These are phyloP conservation scores for Gyromitra esculenta DNA, from an alignment of 2,329 filamentous ascomycete genomes.

Conservation along the genomic window DNA sequence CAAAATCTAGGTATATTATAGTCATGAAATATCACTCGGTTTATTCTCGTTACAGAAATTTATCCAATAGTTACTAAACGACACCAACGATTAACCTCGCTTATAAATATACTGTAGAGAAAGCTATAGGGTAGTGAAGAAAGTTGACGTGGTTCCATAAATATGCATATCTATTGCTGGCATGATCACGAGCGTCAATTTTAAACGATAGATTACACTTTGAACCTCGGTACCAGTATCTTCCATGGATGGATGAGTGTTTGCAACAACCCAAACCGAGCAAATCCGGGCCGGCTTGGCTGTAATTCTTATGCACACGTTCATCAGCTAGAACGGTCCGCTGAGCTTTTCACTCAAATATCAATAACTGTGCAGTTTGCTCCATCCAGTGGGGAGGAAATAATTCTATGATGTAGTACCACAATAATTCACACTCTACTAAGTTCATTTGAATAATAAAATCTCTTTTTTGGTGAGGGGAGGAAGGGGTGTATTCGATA, in stretches of 20 bases:
- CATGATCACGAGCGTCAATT: background rate
- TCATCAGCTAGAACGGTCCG: background rate
- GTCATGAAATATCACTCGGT: too few species aligned
- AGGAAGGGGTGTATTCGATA: too few species aligned
- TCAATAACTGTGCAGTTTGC: background rate
- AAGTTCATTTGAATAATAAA: too few species aligned
- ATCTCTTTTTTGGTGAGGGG: too few species aligned
- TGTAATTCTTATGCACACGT: background rate
- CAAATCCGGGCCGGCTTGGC: too few species aligned
- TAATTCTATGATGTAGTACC: too few species aligned
- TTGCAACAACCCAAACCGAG: background rate
- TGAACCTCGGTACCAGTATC: background rate
- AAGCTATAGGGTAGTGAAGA: background rate
- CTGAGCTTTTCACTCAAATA: background rate
- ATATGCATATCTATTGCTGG: background rate
- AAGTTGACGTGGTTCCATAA: background rate
- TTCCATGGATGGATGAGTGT: background rate
- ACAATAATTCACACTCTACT: too few species aligned
- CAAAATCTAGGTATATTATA: too few species aligned
- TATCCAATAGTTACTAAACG: too few species aligned
- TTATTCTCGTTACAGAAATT: too few species aligned
- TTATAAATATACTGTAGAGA: background rate
- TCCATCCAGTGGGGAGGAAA: too few species aligned
- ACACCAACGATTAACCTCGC: background rate
- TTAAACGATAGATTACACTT: background rate